Conservation (phyloP, 148 eudicot genomes). For the Chenopodium suecicum region DNA sequence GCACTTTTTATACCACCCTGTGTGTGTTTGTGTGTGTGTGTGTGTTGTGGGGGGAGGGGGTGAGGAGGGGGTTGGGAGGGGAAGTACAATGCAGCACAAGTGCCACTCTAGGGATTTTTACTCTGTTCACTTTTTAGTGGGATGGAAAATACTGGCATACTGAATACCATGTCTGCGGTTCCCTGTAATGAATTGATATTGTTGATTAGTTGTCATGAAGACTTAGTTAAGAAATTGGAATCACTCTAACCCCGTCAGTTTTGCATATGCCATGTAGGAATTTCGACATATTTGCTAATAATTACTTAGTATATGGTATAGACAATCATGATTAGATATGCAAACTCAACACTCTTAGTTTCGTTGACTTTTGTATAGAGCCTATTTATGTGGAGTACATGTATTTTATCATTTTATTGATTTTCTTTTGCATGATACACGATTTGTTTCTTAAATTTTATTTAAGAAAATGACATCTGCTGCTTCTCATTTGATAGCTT, state of each 20-base stretch:
- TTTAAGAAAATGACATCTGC: neutral
- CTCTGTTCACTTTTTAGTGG: neutral
- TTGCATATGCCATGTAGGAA: neutral
- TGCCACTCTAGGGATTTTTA: neutral
- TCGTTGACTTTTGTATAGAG: neutral
- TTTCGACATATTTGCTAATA: neutral
- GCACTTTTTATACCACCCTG: neutral
- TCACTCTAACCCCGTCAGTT: neutral
- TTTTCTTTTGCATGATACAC: neutral
- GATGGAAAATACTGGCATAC: neutral
- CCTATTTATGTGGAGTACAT: neutral
- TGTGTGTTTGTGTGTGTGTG: neutral
- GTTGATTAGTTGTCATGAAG: neutral
- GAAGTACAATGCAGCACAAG: neutral
- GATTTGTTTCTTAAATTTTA: neutral
- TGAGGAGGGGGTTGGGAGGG: neutral
- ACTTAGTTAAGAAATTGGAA: neutral
- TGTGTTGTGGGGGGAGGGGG: neutral
- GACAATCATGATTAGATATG: neutral
- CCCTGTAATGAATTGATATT: neutral
- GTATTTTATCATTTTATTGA: neutral
- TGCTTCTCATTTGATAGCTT: neutral
- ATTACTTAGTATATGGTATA: neutral
- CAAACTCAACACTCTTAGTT: neutral
- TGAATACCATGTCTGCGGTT: neutral